Evolutionary conservation across 441 rosid genomes (phyloP).

Genomic region (Corymbia calophylla): DNA sequence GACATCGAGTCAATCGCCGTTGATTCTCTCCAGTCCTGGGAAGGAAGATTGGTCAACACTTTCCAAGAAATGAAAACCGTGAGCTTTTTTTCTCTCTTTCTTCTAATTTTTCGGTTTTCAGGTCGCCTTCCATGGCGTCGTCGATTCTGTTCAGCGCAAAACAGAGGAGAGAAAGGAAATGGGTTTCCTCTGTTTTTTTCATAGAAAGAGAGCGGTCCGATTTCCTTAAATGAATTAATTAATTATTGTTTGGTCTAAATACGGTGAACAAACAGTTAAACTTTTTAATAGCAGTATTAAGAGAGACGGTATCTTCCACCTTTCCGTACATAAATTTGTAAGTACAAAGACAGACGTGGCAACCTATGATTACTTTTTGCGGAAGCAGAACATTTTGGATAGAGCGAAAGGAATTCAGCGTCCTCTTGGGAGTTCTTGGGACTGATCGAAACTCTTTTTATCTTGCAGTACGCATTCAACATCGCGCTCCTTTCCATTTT

Average conservation of each 20-base stretch:
- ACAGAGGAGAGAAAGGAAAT: conserved; percentile 4
- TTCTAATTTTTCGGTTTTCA: not conserved
- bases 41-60: conserved; percentile 59
- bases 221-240: not conserved
- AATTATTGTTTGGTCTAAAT: not conserved
- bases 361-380: not conserved
- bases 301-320: not conserved
- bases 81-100: not conserved
- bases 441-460: not conserved
- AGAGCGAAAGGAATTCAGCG: not conserved
- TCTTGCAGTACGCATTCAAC: conserved; percentile 77
- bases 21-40: conserved; percentile 41
- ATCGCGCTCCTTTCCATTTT: conserved; percentile 82
- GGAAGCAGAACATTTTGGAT: not conserved
- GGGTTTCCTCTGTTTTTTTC: conserved; percentile 13
- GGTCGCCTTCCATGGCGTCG: not conserved
- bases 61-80: conserved; percentile 93
- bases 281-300: not conserved
- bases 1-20: conserved; percentile 54
- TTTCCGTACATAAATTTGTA: not conserved
- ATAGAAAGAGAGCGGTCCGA: not conserved
- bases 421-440: not conserved
- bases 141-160: not conserved
- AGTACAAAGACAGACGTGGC: not conserved
- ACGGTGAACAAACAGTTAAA: not conserved